Conservation (phyloP, 805 yeast genomes). For the Candida namnaoensis region DNA sequence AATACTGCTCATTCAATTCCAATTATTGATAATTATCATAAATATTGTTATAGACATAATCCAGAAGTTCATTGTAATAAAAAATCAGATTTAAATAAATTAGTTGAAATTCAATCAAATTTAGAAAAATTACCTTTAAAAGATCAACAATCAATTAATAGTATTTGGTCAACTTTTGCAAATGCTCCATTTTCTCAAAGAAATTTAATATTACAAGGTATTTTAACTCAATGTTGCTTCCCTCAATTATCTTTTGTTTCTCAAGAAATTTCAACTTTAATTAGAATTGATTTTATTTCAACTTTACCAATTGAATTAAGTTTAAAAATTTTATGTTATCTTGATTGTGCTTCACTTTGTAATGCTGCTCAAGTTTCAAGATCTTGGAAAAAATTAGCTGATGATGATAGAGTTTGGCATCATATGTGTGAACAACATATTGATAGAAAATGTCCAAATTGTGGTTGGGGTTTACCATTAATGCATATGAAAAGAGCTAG, state of each 20-base stretch:
- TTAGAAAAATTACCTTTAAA: conserved; percentile 52
- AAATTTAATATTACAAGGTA: conserved; percentile 70
- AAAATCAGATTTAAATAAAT: conserved; percentile 51
- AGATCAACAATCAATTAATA: conserved; percentile 72
- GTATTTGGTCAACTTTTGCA: conserved; percentile 77
- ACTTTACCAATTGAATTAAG: conserved; percentile 83
- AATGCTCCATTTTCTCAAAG: conserved; percentile 68
- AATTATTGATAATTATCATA: conserved; percentile 42
- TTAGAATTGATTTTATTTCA: conserved; percentile 81
- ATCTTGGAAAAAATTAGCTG: conserved; percentile 84
- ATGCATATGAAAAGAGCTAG: conserved; percentile 79
- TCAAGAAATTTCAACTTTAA: conserved; percentile 67
- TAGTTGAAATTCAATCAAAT: conserved; percentile 52
- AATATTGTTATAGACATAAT: conserved; percentile 87
- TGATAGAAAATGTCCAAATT: conserved; percentile 92
- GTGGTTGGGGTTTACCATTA: conserved; percentile 98
- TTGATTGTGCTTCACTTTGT: conserved; percentile 91
- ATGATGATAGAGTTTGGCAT: conserved; percentile 96
- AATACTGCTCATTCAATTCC: conserved; percentile 1
- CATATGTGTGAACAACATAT: conserved; percentile 98
- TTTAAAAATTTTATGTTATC: conserved; percentile 74
- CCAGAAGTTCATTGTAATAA: conserved; percentile 77
- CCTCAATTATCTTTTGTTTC: conserved; percentile 87
- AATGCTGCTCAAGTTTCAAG: conserved; percentile 88
- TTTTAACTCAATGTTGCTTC: conserved; percentile 85